Percentiles rank a stretch among this genome's conserved stretches.
Evolutionary conservation across 1,284 basidiomycete genomes (phyloP).

Genomic region (Ceratobasidium sp.): DNA sequence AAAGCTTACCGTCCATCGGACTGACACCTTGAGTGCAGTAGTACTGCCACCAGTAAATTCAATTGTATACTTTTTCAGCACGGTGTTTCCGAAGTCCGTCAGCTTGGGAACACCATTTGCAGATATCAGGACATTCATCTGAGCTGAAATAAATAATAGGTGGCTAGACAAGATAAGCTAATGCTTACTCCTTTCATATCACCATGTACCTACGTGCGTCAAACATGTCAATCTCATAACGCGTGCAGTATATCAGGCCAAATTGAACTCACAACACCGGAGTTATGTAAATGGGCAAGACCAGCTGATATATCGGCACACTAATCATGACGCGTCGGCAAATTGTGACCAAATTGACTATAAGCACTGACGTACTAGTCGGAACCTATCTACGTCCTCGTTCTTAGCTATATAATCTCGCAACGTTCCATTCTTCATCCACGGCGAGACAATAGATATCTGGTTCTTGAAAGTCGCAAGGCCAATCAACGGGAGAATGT

Average conservation of each 20-base stretch:
- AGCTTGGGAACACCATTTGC: neutral
- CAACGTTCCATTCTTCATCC: conserved; percentile 21
- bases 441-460: conserved; percentile 21
- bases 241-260: no score
- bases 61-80: neutral
- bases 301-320: conserved; percentile 10
- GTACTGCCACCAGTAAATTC: neutral
- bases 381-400: neutral
- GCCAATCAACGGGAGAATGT: conserved; percentile 10
- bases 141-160: neutral
- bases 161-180: no score
- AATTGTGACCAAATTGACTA: neutral
- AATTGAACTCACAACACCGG: neutral
- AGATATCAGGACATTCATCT: conserved; percentile 24
- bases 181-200: conserved; percentile 18
- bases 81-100: conserved; percentile 14
- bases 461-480: neutral
- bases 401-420: neutral
- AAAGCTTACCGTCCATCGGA: conserved; percentile 27
- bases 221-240: neutral
- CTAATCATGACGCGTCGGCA: neutral
- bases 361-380: neutral
- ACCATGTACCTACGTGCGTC: conserved; percentile 3
- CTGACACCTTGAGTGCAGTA: neutral
- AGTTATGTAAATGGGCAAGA: conserved; percentile 1